Percentiles rank a stretch among this genome's conserved stretches.
phyloP scores from a whole-genome alignment of 2,329 filamentous ascomycete species.

The Colletotrichum chlorophyti region DNA sequence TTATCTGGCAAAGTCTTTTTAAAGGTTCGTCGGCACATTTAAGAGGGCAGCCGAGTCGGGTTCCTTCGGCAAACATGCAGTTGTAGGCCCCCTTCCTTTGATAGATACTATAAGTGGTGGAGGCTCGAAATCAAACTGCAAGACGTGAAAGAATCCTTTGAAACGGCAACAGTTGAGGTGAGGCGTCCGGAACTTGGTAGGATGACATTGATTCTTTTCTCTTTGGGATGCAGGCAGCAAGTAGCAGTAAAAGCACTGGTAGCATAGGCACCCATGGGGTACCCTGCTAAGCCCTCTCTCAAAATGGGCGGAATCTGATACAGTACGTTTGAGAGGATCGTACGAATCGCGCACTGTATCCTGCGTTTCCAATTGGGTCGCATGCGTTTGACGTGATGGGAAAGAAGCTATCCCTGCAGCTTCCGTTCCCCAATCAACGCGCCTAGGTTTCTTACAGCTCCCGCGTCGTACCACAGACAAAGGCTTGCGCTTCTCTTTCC shows the following conservation, averaged over 20 bases:
- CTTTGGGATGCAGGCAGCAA: too few relatives aligned
- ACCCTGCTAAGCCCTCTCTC: conserved; percentile 1
- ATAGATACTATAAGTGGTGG: not conserved
- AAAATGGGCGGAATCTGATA: conserved; percentile 9
- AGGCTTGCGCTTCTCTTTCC: conserved; percentile 6
- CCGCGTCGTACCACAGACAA: conserved; percentile 27
- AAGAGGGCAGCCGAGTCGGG: conserved; percentile 56
- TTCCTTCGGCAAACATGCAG: conserved; percentile 49
- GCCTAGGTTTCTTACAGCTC: conserved; percentile 17
- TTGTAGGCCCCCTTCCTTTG: conserved; percentile 24
- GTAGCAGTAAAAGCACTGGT: not conserved
- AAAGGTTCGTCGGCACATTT: conserved; percentile 93
- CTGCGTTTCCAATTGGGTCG: conserved; percentile 9
- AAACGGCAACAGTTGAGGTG: not conserved
- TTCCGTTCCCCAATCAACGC: conserved; percentile 32
- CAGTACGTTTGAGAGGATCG: too few relatives aligned
- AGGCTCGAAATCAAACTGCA: not conserved
- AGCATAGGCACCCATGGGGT: not conserved
- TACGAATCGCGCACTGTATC: not conserved
- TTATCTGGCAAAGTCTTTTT: conserved; percentile 98
- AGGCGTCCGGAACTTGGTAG: conserved; percentile 6
- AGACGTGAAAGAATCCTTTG: not conserved
- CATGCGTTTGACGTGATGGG: conserved; percentile 11
- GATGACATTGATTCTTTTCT: too few relatives aligned
- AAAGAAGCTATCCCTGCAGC: conserved; percentile 24